A percentile compares a stretch with the other conserved stretches of the same genome.
These are phyloP conservation scores for Ramalina peruviana DNA, from an alignment of 495 filamentous ascomycete species.

Conservation along the genomic window DNA sequence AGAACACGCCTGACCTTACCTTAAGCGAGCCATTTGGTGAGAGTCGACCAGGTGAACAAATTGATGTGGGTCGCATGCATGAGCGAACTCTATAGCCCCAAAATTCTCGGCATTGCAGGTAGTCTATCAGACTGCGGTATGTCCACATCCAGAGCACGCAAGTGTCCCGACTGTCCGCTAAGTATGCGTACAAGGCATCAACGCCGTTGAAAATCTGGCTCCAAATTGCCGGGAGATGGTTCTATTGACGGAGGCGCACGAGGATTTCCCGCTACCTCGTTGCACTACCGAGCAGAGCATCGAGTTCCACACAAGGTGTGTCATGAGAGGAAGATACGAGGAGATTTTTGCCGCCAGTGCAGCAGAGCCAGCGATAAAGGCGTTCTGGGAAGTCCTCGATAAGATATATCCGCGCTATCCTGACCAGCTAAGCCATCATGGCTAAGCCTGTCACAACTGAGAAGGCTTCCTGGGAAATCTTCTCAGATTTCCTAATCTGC, in stretches of 20 bases:
- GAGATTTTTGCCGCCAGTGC: background rate
- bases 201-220: background rate
- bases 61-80: background rate
- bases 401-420: background rate
- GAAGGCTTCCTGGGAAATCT: too few relatives aligned
- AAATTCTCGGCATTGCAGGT: background rate
- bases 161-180: background rate
- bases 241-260: background rate
- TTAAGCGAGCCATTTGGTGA: background rate
- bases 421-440: background rate
- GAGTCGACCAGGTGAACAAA: background rate
- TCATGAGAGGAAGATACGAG: background rate
- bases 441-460: too few relatives aligned
- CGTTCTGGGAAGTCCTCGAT: background rate
- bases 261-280: background rate
- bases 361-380: background rate
- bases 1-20: background rate
- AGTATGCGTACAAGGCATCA: background rate
- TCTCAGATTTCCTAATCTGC: too few relatives aligned
- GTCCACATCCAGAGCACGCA: background rate
- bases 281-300: background rate
- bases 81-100: background rate
- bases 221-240: background rate
- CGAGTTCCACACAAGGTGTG: background rate
- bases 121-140: background rate